These are phyloP conservation scores for Fraxinus paxiana DNA, from an alignment of 305 asterid genomes.

Conservation along the genomic window DNA sequence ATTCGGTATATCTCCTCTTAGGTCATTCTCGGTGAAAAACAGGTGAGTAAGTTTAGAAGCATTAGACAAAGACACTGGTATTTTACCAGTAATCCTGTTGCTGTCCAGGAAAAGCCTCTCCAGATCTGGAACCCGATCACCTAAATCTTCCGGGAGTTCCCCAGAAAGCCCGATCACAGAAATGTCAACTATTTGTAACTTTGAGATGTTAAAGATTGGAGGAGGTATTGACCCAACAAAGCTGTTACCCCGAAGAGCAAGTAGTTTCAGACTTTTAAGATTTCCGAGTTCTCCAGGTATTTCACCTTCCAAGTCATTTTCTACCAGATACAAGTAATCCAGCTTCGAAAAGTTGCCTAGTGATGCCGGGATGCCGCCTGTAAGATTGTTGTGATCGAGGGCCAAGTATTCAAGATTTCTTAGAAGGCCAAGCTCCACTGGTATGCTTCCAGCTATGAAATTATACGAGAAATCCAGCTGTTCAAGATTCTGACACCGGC, in stretches of 20 bases:
- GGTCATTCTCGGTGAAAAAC: slow-evolving; percentile 34
- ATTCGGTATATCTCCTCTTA: slow-evolving; percentile 32
- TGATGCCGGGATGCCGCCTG: slow-evolving; percentile 31
- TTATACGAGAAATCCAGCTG: slow-evolving; percentile 28
- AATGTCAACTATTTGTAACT: slow-evolving; percentile 26
- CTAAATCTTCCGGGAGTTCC: slow-evolving; percentile 22
- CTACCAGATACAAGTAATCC: slow-evolving; percentile 23
- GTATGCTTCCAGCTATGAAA: slow-evolving; percentile 31
- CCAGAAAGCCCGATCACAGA: slow-evolving; percentile 33
- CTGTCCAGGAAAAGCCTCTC: slow-evolving; percentile 31
- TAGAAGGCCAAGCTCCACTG: slow-evolving; percentile 30
- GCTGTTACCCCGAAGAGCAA: slow-evolving; percentile 22
- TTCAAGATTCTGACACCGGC: slow-evolving; percentile 28
- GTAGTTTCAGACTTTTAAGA: slow-evolving; percentile 9
- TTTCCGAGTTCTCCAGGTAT: slow-evolving; percentile 29
- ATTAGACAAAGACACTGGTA: slow-evolving; percentile 33
- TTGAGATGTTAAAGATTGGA: slow-evolving; percentile 29
- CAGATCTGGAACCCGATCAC: slow-evolving; percentile 24
- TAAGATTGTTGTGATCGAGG: slow-evolving; percentile 30
- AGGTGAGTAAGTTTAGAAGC: slow-evolving; percentile 27
- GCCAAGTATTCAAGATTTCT: slow-evolving; percentile 23
- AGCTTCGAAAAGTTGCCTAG: slow-evolving; percentile 33
- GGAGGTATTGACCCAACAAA: slow-evolving; percentile 30
- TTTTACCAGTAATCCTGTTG: slow-evolving; percentile 35
- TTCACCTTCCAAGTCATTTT: slow-evolving; percentile 18